Base-by-base conservation (phyloP, 2,329 filamentous ascomycete species). In the Byssoonygena ceratinophila region DNA sequence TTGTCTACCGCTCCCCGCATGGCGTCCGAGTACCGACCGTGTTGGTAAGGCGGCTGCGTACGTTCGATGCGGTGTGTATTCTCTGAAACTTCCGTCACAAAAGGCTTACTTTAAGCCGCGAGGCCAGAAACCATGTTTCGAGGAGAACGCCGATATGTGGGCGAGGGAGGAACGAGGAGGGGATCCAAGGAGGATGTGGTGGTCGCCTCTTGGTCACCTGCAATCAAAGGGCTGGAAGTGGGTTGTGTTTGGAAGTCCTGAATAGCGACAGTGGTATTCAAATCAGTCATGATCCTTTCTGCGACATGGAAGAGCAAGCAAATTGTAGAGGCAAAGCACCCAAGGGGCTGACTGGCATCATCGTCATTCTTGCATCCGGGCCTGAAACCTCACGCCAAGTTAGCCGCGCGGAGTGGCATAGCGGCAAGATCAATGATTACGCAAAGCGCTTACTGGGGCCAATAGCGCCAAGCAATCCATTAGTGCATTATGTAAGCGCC, bases 1-100 rank as follows among this genome's bases (percentile, higher is more conserved):
- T 27, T 44, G n/a, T 27, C 49, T 4, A 51, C 49, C 9, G 18
- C 27, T 27, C 49, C 49, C 22, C 40, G 49, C 49, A 51, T 51
- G 8, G 49, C 22, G 34, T 44, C 39, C 11, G 18, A 20, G 3
- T 1, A 45, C 29, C 20, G n/a, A 23, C 18, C 29, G 16, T 27
- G 20, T 34, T n/a, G 37, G 37, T 11, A 40, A 32, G 18, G 11
- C 1, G 39, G 22, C 14, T 44, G 20, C 37, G 31, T 12, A 23
- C 14, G 29, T 25, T 44, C 8, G 20, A 16, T 25, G 29, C n/a
- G 39, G 27, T 20, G 37, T 2, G 18, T 5, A 34, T n/a, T 22
- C 16, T 4, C 22, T 29, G 37, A 20, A 9, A 32, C 27, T 11
- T 31, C 23, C 14, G 23, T 18, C 12, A 11, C 14, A 29, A 39